Percentiles rank a stretch among this genome's conserved stretches.
Conservation (phyloP, 495 filamentous ascomycete genomes). For the Xylaria nigripes region DNA sequence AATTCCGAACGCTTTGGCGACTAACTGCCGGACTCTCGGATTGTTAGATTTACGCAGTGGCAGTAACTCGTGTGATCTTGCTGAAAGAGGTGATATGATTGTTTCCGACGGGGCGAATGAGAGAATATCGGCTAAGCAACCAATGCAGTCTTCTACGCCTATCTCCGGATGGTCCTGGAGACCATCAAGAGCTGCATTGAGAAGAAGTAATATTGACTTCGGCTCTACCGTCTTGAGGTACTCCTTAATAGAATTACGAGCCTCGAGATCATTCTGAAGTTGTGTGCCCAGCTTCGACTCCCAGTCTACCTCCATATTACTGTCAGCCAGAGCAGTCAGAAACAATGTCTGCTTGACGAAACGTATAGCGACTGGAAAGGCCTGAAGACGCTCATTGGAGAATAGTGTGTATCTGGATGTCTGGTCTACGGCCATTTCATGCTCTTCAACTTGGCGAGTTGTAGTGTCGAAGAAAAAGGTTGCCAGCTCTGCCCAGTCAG, state of each 20-base stretch:
- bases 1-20: constrained; percentile 69
- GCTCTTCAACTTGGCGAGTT: constrained; percentile 11
- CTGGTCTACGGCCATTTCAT: constrained; percentile 20
- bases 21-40: constrained; percentile 50
- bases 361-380: constrained; percentile 55
- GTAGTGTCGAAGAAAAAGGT: constrained; percentile 33
- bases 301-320: constrained; percentile 74
- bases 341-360: constrained; percentile 71
- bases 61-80: constrained; percentile 42
- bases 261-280: constrained; percentile 54
- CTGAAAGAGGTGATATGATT: constrained; percentile 42
- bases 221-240: constrained; percentile 26
- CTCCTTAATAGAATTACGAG: constrained; percentile 48
- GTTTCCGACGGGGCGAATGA: constrained; percentile 49
- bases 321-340: constrained; percentile 55
- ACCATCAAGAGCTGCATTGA: constrained; percentile 25
- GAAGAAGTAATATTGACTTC: constrained; percentile 19
- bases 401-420: constrained; percentile 28
- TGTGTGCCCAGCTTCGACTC: constrained; percentile 66
- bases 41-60: constrained; percentile 61
- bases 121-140: constrained; percentile 58
- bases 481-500: constrained; percentile 41
- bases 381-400: constrained; percentile 36
- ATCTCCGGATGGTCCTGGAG: constrained; percentile 22
- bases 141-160: constrained; percentile 43